These are phyloP conservation scores for Kondoa malvinella DNA, from an alignment of 768 basidiomycete genomes.

Conservation along the genomic window DNA sequence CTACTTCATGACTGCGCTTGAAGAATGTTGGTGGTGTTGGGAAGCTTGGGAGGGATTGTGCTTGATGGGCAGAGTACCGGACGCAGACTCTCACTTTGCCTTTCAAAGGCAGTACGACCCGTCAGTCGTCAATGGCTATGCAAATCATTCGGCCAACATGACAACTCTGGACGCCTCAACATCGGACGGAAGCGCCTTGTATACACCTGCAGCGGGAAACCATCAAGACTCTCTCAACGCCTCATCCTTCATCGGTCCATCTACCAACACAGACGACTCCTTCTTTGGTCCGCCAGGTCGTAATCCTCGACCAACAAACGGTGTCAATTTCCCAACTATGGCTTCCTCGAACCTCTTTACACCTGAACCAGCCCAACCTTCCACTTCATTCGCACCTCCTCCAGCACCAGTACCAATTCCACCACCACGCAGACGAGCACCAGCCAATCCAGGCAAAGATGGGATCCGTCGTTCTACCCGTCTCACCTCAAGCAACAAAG, in stretches of 20 bases:
- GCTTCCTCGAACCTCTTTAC: neutral
- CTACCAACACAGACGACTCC: slow-evolving; percentile 1
- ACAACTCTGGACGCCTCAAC: neutral
- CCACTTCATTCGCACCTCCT: slow-evolving; percentile 3
- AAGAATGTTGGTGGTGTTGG: slow-evolving; percentile 65
- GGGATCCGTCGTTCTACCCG: neutral
- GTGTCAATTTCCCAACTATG: slow-evolving; percentile 33
- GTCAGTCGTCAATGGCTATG: neutral
- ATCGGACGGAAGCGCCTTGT: neutral
- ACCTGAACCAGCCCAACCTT: neutral
- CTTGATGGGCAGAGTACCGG: slow-evolving; percentile 43
- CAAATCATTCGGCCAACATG: neutral
- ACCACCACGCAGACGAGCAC: neutral
- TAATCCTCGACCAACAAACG: slow-evolving; percentile 44
- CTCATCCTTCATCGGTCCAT: slow-evolving; percentile 5
- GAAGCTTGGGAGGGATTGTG: slow-evolving; percentile 84
- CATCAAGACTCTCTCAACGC: neutral
- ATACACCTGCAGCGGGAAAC: too few species aligned
- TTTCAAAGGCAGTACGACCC: neutral
- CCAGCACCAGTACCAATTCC: neutral
- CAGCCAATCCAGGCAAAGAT: neutral
- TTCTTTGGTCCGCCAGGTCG: neutral
- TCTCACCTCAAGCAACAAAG: neutral
- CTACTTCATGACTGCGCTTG: slow-evolving; percentile 55
- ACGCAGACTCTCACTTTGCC: slow-evolving; percentile 11